Conservation (phyloP, 2,329 filamentous ascomycete species). For the Byssochlamys sp. region DNA sequence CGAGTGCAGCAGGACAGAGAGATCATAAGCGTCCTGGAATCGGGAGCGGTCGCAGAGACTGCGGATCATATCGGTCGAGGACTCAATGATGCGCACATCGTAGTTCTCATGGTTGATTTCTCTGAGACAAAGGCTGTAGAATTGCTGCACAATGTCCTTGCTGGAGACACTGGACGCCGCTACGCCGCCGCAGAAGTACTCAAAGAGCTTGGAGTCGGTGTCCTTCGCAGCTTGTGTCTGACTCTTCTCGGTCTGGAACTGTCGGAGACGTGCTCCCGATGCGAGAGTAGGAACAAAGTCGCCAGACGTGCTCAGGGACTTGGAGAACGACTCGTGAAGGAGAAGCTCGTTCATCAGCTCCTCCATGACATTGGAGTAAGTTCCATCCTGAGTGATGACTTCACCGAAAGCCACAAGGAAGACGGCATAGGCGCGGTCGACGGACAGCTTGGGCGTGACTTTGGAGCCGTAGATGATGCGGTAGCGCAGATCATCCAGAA, state of each 20-base stretch:
- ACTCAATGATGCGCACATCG: slow-evolving; percentile 21
- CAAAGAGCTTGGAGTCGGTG: slow-evolving; percentile 25
- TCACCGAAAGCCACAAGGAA: slow-evolving; percentile 40
- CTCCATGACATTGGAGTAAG: slow-evolving; percentile 33
- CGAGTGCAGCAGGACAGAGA: slow-evolving; percentile 25
- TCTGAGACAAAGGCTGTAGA: slow-evolving; percentile 24
- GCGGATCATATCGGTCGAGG: slow-evolving; percentile 18
- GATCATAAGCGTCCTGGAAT: slow-evolving; percentile 25
- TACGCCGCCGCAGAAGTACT: slow-evolving; percentile 27
- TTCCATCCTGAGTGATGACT: slow-evolving; percentile 27
- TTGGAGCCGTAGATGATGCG: slow-evolving; percentile 41
- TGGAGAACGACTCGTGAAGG: slow-evolving; percentile 32
- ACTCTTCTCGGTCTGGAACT: slow-evolving; percentile 22
- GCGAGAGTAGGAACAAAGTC: slow-evolving; percentile 25
- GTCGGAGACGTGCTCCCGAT: slow-evolving; percentile 20
- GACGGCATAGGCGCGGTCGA: slow-evolving; percentile 31
- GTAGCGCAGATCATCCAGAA: slow-evolving; percentile 41
- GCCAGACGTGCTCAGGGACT: slow-evolving; percentile 19
- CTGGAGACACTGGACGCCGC: slow-evolving; percentile 17
- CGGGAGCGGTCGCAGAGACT: slow-evolving; percentile 20
- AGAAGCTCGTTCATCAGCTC: slow-evolving; percentile 36
- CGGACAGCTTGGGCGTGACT: slow-evolving; percentile 16
- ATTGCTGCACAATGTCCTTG: slow-evolving; percentile 22
- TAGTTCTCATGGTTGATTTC: slow-evolving; percentile 21
- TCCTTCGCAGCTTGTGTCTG: slow-evolving; percentile 18